Evolutionary conservation across 106 monocot genomes (phyloP).

Genomic region (Posidonia australis): DNA sequence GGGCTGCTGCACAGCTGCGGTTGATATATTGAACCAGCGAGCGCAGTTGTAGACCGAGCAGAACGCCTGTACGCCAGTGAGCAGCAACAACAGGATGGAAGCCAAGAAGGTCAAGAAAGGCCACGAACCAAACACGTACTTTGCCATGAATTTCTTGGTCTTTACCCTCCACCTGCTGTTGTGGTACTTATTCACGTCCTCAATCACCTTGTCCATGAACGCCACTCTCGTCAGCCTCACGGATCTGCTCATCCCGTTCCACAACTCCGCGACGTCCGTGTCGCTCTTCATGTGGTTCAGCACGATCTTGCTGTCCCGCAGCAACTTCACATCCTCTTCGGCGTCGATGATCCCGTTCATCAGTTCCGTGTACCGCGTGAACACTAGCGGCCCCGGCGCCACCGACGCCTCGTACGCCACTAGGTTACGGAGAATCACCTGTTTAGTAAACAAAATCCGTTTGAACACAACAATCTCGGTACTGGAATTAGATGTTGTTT

Average conservation of each 20-base stretch:
- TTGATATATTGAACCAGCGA: background rate
- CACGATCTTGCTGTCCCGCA: constrained; percentile 26
- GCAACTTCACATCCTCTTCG: constrained; percentile 34
- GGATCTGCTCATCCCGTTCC: constrained; percentile 50
- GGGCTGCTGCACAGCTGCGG: background rate
- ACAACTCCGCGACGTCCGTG: constrained; percentile 33
- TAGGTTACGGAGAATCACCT: constrained; percentile 30
- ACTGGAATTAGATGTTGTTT: too few species aligned
- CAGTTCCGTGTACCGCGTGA: constrained; percentile 54
- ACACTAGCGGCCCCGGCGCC: constrained; percentile 28
- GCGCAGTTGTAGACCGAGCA: constrained; percentile 9
- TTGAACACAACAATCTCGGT: too few species aligned
- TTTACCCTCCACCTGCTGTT: constrained; percentile 29
- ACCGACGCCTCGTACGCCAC: constrained; percentile 49
- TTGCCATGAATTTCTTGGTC: constrained; percentile 24
- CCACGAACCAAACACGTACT: constrained; percentile 42
- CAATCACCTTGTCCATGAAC: constrained; percentile 33
- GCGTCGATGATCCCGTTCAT: constrained; percentile 71
- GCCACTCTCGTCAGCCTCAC: constrained; percentile 37
- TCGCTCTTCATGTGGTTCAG: constrained; percentile 57
- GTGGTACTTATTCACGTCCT: constrained; percentile 35
- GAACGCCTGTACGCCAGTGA: constrained; percentile 11
- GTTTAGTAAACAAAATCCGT: too few species aligned
- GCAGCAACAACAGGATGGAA: constrained; percentile 24
- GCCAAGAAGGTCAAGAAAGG: constrained; percentile 35